Evolutionary conservation across 2,329 filamentous ascomycete species (phyloP).

Genomic region (Pyricularia sp.): DNA sequence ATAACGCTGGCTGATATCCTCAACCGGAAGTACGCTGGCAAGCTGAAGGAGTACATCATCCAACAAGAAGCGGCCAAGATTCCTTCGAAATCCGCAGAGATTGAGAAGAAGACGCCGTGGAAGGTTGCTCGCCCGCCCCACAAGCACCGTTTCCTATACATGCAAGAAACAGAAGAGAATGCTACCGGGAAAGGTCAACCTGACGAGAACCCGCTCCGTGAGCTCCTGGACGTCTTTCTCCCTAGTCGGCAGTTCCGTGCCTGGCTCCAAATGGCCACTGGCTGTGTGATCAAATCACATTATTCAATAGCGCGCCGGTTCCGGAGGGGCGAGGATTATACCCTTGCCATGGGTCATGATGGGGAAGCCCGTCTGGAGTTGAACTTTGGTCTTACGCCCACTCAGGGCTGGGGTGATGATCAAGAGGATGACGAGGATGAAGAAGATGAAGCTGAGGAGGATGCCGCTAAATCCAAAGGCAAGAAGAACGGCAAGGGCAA

Average conservation of each 20-base stretch:
- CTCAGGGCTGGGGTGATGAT: conserved; percentile 65
- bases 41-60: conserved; percentile 63
- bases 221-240: conserved; percentile 72
- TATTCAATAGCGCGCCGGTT: conserved; percentile 82
- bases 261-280: conserved; percentile 80
- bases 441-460: conserved; percentile 10
- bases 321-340: conserved; percentile 81
- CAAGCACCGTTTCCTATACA: conserved; percentile 88
- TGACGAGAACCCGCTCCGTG: conserved; percentile 54
- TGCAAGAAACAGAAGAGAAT: conserved; percentile 35
- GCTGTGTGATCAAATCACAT: conserved; percentile 61
- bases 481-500: conserved; percentile 23
- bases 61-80: conserved; percentile 46
- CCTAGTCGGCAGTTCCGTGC: conserved; percentile 80
- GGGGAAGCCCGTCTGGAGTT: conserved; percentile 75
- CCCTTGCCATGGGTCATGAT: conserved; percentile 77
- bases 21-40: conserved; percentile 64
- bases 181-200: conserved; percentile 25
- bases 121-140: conserved; percentile 79
- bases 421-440: conserved; percentile 31
- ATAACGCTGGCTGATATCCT: conserved; percentile 75
- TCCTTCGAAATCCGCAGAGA: conserved; percentile 38
- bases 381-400: conserved; percentile 80
- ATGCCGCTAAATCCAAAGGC: conserved; percentile 16
- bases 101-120: conserved; percentile 55